Percentiles rank a stretch among this genome's conserved stretches.
Conservation (phyloP, 371 early-diverging fungal genomes). For the Mucor saturninus region DNA sequence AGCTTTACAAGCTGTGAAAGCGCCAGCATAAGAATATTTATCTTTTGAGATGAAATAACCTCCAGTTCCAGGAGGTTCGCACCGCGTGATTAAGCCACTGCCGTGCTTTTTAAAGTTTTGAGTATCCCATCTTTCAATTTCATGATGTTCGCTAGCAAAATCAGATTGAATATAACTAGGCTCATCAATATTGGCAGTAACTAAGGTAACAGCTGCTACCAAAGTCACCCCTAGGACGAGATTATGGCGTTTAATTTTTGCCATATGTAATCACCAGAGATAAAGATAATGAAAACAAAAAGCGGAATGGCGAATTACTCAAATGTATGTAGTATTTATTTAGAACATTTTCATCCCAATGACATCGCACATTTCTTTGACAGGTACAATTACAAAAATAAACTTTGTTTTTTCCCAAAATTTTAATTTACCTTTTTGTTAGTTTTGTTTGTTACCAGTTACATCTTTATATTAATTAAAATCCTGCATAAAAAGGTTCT, state of each 20-base stretch:
- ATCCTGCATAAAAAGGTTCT: background rate
- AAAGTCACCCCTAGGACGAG: background rate
- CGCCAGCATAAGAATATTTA: background rate
- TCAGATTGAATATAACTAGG: background rate
- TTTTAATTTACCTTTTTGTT: background rate
- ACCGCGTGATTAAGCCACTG: slow-evolving; percentile 2
- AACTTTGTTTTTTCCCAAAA: background rate
- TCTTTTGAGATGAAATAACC: slow-evolving; percentile 13
- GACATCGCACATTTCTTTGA: background rate
- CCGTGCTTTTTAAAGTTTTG: background rate
- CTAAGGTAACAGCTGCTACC: background rate
- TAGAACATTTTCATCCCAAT: background rate
- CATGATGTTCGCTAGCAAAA: background rate
- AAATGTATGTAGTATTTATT: background rate
- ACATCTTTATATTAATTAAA: slow-evolving; percentile 1
- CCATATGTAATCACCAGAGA: slow-evolving; percentile 1
- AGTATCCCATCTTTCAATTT: background rate
- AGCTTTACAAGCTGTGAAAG: background rate
- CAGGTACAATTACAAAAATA: background rate
- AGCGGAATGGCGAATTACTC: background rate
- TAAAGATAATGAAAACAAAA: background rate
- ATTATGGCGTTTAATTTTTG: background rate
- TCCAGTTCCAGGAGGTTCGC: slow-evolving; percentile 5
- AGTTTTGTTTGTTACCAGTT: background rate
- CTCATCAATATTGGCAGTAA: background rate